Evolutionary conservation across 768 basidiomycete species (phyloP).

Genomic region (Phylloporus arenicola): DNA sequence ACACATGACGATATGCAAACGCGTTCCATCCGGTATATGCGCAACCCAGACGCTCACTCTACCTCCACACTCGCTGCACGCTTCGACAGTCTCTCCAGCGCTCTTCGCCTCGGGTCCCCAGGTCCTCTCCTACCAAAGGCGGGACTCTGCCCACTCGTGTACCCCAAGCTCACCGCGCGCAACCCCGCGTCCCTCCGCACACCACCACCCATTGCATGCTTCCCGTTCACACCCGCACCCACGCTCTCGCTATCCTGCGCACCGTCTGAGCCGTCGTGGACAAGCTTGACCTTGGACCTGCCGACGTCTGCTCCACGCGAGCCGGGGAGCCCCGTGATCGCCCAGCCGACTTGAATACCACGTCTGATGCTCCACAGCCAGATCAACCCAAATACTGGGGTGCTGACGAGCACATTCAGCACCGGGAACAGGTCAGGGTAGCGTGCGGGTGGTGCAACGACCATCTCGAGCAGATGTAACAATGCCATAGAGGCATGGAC

Average conservation of each 20-base stretch:
- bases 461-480: slow-evolving; percentile 61
- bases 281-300: neutral
- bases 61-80: slow-evolving; percentile 18
- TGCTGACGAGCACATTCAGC: slow-evolving; percentile 76
- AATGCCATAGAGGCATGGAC: slow-evolving; percentile 50
- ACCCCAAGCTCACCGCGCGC: slow-evolving; percentile 27
- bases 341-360: slow-evolving; percentile 77
- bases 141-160: slow-evolving; percentile 12
- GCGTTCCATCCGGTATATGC: too few species aligned
- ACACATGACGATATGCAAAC: too few species aligned
- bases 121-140: slow-evolving; percentile 2
- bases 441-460: slow-evolving; percentile 59
- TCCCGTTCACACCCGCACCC: neutral
- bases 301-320: neutral
- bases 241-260: slow-evolving; percentile 8
- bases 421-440: slow-evolving; percentile 86
- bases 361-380: slow-evolving; percentile 91
- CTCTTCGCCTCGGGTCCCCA: slow-evolving; percentile 21
- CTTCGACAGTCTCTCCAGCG: slow-evolving; percentile 14
- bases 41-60: slow-evolving; percentile 4
- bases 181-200: slow-evolving; percentile 15
- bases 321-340: slow-evolving; percentile 51
- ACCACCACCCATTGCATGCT: neutral
- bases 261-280: neutral
- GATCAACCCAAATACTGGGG: slow-evolving; percentile 71